phyloP scores from a whole-genome alignment of 331 rosid species.

The Saraca asoca region DNA sequence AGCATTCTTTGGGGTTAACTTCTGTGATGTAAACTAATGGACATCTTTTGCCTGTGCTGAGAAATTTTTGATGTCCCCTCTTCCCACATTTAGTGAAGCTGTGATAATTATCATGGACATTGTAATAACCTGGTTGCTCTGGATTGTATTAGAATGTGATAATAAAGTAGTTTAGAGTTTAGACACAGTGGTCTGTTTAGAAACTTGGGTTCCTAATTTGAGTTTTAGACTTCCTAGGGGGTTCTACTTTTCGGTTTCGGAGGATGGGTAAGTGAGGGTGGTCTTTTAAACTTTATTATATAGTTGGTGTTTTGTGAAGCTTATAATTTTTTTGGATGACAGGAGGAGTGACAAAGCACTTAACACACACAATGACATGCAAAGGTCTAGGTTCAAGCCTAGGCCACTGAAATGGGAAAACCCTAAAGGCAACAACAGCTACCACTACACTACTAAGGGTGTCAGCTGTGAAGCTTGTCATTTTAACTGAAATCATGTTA shows the following conservation, averaged over 20 bases:
- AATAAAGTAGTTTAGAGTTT: neutral
- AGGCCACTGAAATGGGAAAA: too few relatives aligned
- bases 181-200: neutral
- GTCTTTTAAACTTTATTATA: too few relatives aligned
- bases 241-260: neutral
- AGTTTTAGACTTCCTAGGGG: neutral
- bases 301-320: too few relatives aligned
- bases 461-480: too few relatives aligned
- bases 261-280: too few relatives aligned
- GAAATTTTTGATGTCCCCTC: neutral
- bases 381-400: too few relatives aligned
- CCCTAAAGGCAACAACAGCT: too few relatives aligned
- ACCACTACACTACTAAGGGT: too few relatives aligned
- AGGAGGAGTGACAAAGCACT: too few relatives aligned
- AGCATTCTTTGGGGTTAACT: neutral
- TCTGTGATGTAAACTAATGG: neutral
- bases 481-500: too few relatives aligned
- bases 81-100: neutral
- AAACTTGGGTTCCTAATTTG: neutral
- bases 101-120: neutral
- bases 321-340: too few relatives aligned
- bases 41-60: neutral
- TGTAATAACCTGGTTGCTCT: neutral
- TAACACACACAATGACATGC: too few relatives aligned
- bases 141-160: neutral